Conservation (phyloP, 257 asterid species). For the Solanum raphanifolium region DNA sequence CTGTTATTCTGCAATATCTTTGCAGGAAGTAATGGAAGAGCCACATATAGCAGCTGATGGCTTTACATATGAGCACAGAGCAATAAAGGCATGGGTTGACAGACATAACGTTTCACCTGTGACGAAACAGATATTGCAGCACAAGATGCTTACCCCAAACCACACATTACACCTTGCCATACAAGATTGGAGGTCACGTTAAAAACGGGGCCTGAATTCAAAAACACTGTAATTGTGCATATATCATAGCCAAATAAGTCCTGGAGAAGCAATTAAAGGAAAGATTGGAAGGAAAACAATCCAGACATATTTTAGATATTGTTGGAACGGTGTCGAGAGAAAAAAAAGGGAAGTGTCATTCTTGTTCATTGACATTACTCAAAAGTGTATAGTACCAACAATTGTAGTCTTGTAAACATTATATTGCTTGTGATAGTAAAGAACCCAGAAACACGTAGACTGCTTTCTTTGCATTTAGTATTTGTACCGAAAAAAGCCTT, state of each 20-base stretch:
- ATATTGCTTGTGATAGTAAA: neutral
- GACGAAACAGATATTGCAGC: conserved; percentile 40
- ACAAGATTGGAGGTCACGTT: conserved; percentile 45
- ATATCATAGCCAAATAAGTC: neutral
- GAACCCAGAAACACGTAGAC: neutral
- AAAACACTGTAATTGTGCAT: neutral
- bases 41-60: conserved; percentile 85
- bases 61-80: conserved; percentile 66
- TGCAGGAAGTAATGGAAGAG: conserved; percentile 80
- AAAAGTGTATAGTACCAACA: neutral
- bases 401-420: neutral
- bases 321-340: neutral
- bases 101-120: conserved; percentile 62
- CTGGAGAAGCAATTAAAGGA: neutral
- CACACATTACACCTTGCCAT: conserved; percentile 53
- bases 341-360: neutral
- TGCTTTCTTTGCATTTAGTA: neutral
- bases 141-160: conserved; percentile 61
- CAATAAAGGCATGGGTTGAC: conserved; percentile 63
- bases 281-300: neutral
- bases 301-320: neutral
- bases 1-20: neutral
- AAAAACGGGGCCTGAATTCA: neutral
- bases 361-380: neutral
- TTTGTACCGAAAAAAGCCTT: neutral